Conservation (phyloP, 176 grass and related monocot genomes). For the Panicum miliaceum region DNA sequence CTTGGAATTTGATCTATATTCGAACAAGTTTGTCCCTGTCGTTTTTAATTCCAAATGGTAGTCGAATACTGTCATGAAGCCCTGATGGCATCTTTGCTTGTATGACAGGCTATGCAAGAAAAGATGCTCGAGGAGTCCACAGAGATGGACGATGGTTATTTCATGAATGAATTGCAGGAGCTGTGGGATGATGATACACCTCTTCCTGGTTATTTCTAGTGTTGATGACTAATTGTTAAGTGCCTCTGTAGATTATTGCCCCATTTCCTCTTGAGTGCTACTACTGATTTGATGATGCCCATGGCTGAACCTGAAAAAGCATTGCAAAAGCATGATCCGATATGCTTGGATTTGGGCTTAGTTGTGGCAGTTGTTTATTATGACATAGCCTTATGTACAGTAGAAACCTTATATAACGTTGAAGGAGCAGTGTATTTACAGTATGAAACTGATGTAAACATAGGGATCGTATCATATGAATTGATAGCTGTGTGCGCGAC, state of each 20-base stretch:
- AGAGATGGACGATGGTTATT: constrained; percentile 58
- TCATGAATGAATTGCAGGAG: constrained; percentile 75
- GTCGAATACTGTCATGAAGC: neutral
- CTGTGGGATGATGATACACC: constrained; percentile 60
- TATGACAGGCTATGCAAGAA: constrained; percentile 62
- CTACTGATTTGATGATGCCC: neutral
- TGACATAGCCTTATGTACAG: constrained; percentile 38
- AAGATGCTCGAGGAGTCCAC: constrained; percentile 53
- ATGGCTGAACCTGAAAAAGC: neutral
- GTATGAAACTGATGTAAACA: constrained; percentile 23
- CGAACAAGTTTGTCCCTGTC: neutral
- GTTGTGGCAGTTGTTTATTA: constrained; percentile 13
- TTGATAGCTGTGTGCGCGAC: neutral
- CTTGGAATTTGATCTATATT: neutral
- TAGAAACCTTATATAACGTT: neutral
- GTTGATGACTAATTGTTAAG: neutral
- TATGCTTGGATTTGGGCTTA: constrained; percentile 28
- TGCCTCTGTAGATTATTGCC: constrained; percentile 6
- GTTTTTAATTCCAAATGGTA: constrained; percentile 19
- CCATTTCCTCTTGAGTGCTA: neutral
- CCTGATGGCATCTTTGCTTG: constrained; percentile 6
- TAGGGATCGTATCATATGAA: constrained; percentile 5
- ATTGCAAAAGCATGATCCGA: constrained; percentile 13
- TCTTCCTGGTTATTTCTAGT: constrained; percentile 45
- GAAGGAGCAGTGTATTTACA: constrained; percentile 21